Evolutionary conservation across 2,329 filamentous ascomycete species (phyloP).

Genomic region (Botrytis sinoallii): DNA sequence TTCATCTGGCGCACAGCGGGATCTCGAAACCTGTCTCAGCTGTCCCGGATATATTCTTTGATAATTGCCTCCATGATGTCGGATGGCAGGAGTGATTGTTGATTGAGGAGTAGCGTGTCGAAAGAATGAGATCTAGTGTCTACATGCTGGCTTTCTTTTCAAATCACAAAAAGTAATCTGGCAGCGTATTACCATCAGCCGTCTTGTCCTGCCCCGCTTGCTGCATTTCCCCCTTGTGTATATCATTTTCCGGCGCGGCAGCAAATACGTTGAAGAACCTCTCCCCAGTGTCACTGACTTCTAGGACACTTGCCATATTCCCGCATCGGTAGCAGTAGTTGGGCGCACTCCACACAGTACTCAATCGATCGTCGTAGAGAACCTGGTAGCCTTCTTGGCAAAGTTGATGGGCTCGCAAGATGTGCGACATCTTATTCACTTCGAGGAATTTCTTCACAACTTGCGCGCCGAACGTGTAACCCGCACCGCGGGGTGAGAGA

Average conservation of each 20-base stretch:
- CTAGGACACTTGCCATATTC: conserved; percentile 94
- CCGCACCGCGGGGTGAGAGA: conserved; percentile 85
- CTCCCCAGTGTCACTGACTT: conserved; percentile 90
- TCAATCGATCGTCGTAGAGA: conserved; percentile 88
- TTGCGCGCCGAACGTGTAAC: conserved; percentile 96
- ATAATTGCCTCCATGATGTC: not conserved
- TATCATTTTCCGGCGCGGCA: conserved; percentile 91
- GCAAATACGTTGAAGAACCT: conserved; percentile 98
- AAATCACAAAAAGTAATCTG: conserved; percentile 65
- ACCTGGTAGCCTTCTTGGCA: conserved; percentile 98
- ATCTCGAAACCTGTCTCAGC: no score
- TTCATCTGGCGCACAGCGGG: not conserved
- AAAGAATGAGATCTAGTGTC: not conserved
- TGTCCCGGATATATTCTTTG: not conserved
- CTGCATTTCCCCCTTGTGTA: conserved; percentile 84
- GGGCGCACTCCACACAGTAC: conserved; percentile 96
- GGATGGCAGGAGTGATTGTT: not conserved
- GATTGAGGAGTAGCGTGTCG: not conserved
- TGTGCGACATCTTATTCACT: conserved; percentile 97
- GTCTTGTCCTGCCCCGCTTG: conserved; percentile 70
- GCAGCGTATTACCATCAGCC: conserved; percentile 61
- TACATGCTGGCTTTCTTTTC: not conserved
- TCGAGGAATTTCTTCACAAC: conserved; percentile 98
- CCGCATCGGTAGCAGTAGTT: conserved; percentile 84
- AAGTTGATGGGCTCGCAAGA: conserved; percentile 94